These are phyloP conservation scores for Blastobotrys persicus DNA, from an alignment of 1,139 yeast genomes.

Conservation along the genomic window DNA sequence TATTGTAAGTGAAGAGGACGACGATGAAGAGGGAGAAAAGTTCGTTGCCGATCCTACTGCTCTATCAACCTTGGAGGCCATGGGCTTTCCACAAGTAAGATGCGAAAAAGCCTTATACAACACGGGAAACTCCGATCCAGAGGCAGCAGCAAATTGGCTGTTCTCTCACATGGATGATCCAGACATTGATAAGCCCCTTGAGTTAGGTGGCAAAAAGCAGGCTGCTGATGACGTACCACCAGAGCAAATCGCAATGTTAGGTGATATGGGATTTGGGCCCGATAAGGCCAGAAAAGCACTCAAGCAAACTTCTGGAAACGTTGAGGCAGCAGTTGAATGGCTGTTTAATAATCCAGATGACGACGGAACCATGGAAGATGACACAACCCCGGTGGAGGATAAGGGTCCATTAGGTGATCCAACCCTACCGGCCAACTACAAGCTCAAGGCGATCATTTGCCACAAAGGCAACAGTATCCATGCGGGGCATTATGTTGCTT, in stretches of 20 bases:
- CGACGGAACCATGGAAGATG: slow-evolving; percentile 42
- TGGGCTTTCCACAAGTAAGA: slow-evolving; percentile 85
- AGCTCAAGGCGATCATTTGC: slow-evolving; percentile 71
- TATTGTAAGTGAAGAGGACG: slow-evolving; percentile 34
- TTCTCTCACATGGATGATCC: slow-evolving; percentile 85
- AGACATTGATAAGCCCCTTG: slow-evolving; percentile 61
- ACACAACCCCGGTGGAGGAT: slow-evolving; percentile 25
- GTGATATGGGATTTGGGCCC: slow-evolving; percentile 74
- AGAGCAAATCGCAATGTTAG: slow-evolving; percentile 50
- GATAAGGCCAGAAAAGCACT: slow-evolving; percentile 70
- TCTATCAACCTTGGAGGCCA: slow-evolving; percentile 55
- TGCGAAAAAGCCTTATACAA: slow-evolving; percentile 64
- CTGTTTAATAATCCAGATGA: slow-evolving; percentile 75
- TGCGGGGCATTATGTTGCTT: slow-evolving; percentile 94
- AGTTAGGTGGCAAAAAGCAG: slow-evolving; percentile 29
- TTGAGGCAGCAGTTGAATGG: slow-evolving; percentile 88
- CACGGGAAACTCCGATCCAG: slow-evolving; percentile 69
- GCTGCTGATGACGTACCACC: slow-evolving; percentile 12
- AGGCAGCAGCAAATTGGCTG: slow-evolving; percentile 88
- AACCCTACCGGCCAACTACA: slow-evolving; percentile 44
- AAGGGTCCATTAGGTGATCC: slow-evolving; percentile 26
- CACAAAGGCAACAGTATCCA: slow-evolving; percentile 95
- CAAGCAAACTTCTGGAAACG: slow-evolving; percentile 52
- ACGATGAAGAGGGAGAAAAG: slow-evolving; percentile 20
- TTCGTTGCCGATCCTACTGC: slow-evolving; percentile 59